These are phyloP conservation scores for Mucor irregularis DNA, from an alignment of 371 early-diverging fungal genomes.

Conservation along the genomic window DNA sequence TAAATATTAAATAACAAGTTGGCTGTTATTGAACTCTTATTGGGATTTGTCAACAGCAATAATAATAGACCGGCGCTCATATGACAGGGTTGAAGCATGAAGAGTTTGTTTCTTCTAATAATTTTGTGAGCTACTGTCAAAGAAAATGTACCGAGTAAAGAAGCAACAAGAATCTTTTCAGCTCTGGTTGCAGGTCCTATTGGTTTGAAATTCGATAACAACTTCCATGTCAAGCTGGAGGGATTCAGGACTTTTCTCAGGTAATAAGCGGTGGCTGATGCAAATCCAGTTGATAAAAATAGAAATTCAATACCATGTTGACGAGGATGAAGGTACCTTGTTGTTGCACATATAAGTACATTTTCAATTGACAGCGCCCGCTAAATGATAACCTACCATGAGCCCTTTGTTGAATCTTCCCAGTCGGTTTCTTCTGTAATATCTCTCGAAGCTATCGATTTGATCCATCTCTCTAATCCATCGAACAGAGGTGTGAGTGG, in stretches of 20 bases:
- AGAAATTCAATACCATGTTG: conserved; percentile 61
- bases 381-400: conserved; percentile 41
- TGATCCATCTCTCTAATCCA: conserved; percentile 16
- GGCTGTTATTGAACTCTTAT: conserved; percentile 40
- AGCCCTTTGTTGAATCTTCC: conserved; percentile 52
- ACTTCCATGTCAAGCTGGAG: conserved; percentile 33
- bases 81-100: conserved; percentile 68
- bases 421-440: conserved; percentile 54
- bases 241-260: conserved; percentile 43
- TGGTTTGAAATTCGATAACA: conserved; percentile 33
- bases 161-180: conserved; percentile 41
- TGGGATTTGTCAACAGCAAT: conserved; percentile 46
- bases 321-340: conserved; percentile 60
- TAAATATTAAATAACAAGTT: conserved; percentile 62
- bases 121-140: conserved; percentile 53
- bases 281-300: conserved; percentile 50
- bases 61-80: conserved; percentile 59
- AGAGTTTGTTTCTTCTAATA: conserved; percentile 47
- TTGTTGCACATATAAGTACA: background rate
- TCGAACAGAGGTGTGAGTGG: conserved; percentile 1
- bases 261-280: conserved; percentile 40
- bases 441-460: conserved; percentile 2
- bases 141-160: conserved; percentile 41
- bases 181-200: conserved; percentile 37
- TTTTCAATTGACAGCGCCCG: background rate